Base-by-base conservation (phyloP, 169 alveolate species). In the Eimeria praecox region DNA sequence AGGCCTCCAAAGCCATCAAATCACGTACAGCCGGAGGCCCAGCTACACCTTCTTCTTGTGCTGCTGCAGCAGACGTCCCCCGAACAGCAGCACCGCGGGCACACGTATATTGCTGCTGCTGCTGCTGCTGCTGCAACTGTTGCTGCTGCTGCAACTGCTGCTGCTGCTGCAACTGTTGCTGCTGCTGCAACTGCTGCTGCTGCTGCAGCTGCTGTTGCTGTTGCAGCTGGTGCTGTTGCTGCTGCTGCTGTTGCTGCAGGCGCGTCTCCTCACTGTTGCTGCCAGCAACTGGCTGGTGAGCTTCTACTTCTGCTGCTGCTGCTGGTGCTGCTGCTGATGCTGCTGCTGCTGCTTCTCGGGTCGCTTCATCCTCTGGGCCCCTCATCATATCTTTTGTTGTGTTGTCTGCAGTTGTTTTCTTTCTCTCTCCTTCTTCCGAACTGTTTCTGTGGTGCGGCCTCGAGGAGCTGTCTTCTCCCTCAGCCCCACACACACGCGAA, bases 81-180 rank as follows among this genome's bases (percentile, higher is more conserved):
- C 49, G 14, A 14, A 30, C 75, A 64, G 30, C 75, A 64, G 75
- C 75, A 27, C 49, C 82, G 22, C 49, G 27, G 22, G 46, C 82
- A 10, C 18, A 9, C 75, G 42, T n/a, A 20, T 27, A 22, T 20
- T 27, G 75, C 75, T 24, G 75, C 16, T 64, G 75, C 75, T 64
- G 40, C 33, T 42, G 24, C 54, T n/a, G 80, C 44, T 30, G 80
- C 80, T 69, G 80, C 80, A n/a, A 9, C 80, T 30, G 80, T 30
- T 20, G 80, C 80, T 69, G 80, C 80, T 69, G 40, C 80, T 30
- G 80, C 44, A 73, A 12, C 85, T 73, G 85, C 85, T 73, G 83
- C 52, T 35, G 54, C 27, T 27, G 30, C 83, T 12, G 52, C 35
- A 12, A 27, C 52, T 30, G 49, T 27, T 73, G 83, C 83, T 73